Evolutionary conservation across 1,139 yeast species (phyloP).

Genomic region (Ogataea hybrid): DNA sequence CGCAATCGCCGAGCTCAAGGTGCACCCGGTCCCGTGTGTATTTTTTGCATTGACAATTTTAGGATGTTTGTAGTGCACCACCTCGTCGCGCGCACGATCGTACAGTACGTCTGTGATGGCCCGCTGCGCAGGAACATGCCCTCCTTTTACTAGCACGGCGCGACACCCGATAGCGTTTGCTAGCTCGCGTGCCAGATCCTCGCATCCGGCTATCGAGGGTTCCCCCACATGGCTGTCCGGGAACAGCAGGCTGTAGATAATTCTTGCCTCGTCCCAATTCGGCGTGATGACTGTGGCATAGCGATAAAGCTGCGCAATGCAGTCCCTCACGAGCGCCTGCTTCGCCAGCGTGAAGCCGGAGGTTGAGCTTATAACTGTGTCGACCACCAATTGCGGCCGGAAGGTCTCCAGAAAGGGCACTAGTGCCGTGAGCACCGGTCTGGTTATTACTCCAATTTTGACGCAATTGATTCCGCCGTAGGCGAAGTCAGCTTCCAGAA

Average conservation of each 20-base stretch:
- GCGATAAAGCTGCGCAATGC: conserved; percentile 48
- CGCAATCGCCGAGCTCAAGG: conserved; percentile 77
- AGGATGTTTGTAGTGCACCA: conserved; percentile 47
- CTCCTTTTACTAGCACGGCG: conserved; percentile 75
- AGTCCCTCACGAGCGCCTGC: conserved; percentile 20
- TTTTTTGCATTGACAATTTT: conserved; percentile 42
- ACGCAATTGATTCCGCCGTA: conserved; percentile 53
- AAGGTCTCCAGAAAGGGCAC: conserved; percentile 36
- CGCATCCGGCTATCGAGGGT: conserved; percentile 12
- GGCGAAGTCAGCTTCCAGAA: conserved; percentile 56
- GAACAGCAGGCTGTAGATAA: conserved; percentile 32
- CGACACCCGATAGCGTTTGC: conserved; percentile 10
- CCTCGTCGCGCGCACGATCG: conserved; percentile 39
- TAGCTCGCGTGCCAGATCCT: conserved; percentile 7
- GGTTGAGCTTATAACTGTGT: conserved; percentile 83
- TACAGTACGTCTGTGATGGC: conserved; percentile 55
- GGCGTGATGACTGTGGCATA: conserved; percentile 73
- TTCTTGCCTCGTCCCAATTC: conserved; percentile 64
- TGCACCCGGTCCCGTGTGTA: conserved; percentile 91
- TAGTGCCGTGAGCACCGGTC: conserved; percentile 53
- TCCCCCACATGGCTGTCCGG: conserved; percentile 14
- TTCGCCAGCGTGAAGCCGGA: conserved; percentile 64
- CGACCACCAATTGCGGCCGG: conserved; percentile 49
- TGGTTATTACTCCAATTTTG: conserved; percentile 80
- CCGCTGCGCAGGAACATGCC: conserved; percentile 59